Base-by-base conservation (phyloP, 805 yeast species). In the Myxozyma sirexii region DNA sequence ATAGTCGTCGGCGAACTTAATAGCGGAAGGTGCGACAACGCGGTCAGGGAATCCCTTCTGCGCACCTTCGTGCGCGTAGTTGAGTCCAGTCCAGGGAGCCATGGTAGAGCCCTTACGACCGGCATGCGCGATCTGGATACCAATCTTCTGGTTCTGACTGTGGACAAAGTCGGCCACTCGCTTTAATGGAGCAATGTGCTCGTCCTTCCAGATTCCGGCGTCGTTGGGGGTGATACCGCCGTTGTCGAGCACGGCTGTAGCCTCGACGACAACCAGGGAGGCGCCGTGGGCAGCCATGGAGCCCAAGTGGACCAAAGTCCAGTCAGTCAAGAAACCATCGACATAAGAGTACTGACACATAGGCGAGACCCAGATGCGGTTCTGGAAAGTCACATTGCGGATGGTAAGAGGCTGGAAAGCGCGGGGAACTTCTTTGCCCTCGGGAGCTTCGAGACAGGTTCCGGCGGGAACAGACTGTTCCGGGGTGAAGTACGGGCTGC, bases 81-180 rank as follows among this genome's bases (percentile, higher is more conserved):
- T 58, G 21, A 42, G 47, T 15, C 60, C 45, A 21, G 60, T 23
- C 71, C 73, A 53, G 68, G 66, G 63, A 59, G 76, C 15, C 74
- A 74, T 3, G 19, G 75, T 75, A 54, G 75, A 70, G 0, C 75
- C 77, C 64, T 81, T 80, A 66, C 84, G 77, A 52, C 86, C 87
- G 31, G 81, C 83, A 68, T 83, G 86, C 13, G 78, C 80, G 24
- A 84, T 42, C 69, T 84, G 88, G 52, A 81, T 70, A 33, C 85
- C 87, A 58, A 82, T 77, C 23, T 69, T 69, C 35, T 73, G 75
- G 42, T 68, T 69, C 59, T 79, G 77, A 1, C 67, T 68, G 63
- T 81, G 84, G 26, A 79, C 77, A 43, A 66, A 72, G 49, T 79
- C 81, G 37, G 68, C 76, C 49, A 81, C 70, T 41, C 71, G 70